A percentile compares a stretch with the other conserved stretches of the same genome.
phyloP scores from a whole-genome alignment of 2,329 filamentous ascomycete genomes.

The Fusarium sp. region DNA sequence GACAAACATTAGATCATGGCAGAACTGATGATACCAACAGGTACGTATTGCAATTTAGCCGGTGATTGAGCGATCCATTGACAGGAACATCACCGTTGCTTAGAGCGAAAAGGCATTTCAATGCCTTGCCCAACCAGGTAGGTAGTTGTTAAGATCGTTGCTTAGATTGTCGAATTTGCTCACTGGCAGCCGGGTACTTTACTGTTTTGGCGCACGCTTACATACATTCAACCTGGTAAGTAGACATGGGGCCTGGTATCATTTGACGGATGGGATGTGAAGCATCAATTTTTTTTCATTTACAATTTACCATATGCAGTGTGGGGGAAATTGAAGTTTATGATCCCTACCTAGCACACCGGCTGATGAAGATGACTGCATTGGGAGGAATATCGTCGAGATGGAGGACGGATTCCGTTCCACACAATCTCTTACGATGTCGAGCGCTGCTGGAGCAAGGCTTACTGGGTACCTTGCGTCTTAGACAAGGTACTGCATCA shows the following conservation, averaged over 20 bases:
- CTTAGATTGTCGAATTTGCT: constrained; percentile 27
- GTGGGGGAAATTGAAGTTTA: constrained; percentile 23
- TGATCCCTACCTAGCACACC: neutral
- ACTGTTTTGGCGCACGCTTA: constrained; percentile 21
- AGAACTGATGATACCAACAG: neutral
- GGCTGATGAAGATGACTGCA: constrained; percentile 14
- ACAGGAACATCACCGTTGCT: neutral
- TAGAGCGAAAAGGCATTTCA: constrained; percentile 6
- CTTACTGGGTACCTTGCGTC: too few relatives aligned
- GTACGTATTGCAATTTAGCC: constrained; percentile 23
- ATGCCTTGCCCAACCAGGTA: constrained; percentile 33
- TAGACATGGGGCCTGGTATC: constrained; percentile 21
- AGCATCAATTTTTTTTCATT: constrained; percentile 5
- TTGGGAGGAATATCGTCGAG: constrained; percentile 15
- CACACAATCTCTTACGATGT: too few relatives aligned
- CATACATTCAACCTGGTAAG: constrained; percentile 10
- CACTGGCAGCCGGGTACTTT: constrained; percentile 29
- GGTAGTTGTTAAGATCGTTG: constrained; percentile 16
- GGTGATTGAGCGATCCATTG: constrained; percentile 8
- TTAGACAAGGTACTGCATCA: neutral
- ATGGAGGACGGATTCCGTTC: neutral
- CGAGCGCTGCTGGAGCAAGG: too few relatives aligned
- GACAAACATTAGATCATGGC: too few relatives aligned
- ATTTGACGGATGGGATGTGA: constrained; percentile 11
- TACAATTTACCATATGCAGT: constrained; percentile 4